Evolutionary conservation across 2,329 filamentous ascomycete genomes (phyloP), one percentile per base, ranked within the genome.

Genomic region (Penicillium crustosum): DNA sequence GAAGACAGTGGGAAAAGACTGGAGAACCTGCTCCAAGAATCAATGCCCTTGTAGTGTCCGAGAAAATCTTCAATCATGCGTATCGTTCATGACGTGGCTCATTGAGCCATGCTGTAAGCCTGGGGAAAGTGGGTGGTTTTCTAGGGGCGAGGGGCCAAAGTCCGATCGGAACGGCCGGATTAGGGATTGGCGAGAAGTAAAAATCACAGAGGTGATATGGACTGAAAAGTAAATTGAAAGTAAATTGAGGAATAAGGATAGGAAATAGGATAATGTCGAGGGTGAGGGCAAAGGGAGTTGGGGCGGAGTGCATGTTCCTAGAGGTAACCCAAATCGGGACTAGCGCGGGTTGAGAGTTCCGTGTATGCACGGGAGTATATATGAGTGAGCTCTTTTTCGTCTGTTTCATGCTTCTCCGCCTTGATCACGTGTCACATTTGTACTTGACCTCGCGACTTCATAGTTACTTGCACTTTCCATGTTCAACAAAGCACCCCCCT

Each of bases 51-150:
- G 53, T 60, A 48, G 49, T 62, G 25, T 61, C 58, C 55, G 48
- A 52, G 57, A 65, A 56, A 56, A 61, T 62, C 57, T 59, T 68
- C 63, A 57, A 61, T 62, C 62, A 67, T 65, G 48, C 56, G 65
- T 54, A 61, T 61, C 45, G 55, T 47, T 63, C 62, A 68, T 69
- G 64, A 57, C 50, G 57, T 67, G 62, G 61, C 62, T 73, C 64
- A 73, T 67, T 64, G 61, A 57, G 61, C 63, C 70, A 73, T 73
- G 38, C 50, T 68, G 67, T 55, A 55, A 59, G 63, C 56, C 53
- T 57, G 38, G 59, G 53, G 43, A 51, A 43, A 27, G 47, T 60
- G 51, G 59, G 29, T 8, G n/a, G 29, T 38, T 58, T 55, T 47
- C 56, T 33, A 47, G 49, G 49, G 42, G 35, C 48, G 29, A 41